These are phyloP conservation scores for Asterochloris sp. DNA, from an alignment of 139 green algal species.

Conservation along the genomic window DNA sequence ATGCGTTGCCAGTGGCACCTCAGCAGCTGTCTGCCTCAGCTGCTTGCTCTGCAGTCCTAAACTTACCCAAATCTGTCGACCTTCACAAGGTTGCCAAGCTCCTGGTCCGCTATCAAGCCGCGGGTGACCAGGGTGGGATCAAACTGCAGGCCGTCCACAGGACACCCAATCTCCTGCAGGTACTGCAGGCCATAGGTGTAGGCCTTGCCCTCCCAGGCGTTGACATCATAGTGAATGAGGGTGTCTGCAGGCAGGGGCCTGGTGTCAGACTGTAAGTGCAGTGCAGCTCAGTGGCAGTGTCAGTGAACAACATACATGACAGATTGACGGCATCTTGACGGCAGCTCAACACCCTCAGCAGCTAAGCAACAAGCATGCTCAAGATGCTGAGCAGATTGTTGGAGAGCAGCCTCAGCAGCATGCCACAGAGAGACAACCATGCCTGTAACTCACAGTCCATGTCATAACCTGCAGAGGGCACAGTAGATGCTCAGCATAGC, in stretches of 20 bases:
- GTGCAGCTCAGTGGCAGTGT: too few relatives aligned
- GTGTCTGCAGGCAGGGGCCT: constrained; percentile 59
- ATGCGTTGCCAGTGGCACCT: too few relatives aligned
- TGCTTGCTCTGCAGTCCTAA: too few relatives aligned
- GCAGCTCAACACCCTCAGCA: too few relatives aligned
- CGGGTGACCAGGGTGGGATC: constrained; percentile 85
- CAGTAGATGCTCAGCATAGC: neutral
- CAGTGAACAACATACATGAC: too few relatives aligned
- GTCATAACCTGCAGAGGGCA: constrained; percentile 10
- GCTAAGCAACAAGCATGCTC: too few relatives aligned
- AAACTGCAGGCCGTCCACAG: constrained; percentile 83
- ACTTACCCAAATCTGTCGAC: constrained; percentile 53
- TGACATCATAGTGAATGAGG: constrained; percentile 92
- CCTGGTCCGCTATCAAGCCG: constrained; percentile 62
- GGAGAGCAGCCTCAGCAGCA: too few relatives aligned
- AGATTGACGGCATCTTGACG: too few relatives aligned
- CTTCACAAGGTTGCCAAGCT: constrained; percentile 65
- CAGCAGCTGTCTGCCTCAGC: too few relatives aligned
- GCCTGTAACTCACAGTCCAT: constrained; percentile 1
- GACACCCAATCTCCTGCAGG: constrained; percentile 52
- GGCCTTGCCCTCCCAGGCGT: constrained; percentile 88
- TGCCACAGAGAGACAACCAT: neutral
- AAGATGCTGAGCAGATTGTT: too few relatives aligned
- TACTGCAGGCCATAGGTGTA: constrained; percentile 79
- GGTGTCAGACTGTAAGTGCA: too few relatives aligned